Evolutionary conservation across 2,329 filamentous ascomycete species (phyloP).

Genomic region (Diplocarpon rosae): DNA sequence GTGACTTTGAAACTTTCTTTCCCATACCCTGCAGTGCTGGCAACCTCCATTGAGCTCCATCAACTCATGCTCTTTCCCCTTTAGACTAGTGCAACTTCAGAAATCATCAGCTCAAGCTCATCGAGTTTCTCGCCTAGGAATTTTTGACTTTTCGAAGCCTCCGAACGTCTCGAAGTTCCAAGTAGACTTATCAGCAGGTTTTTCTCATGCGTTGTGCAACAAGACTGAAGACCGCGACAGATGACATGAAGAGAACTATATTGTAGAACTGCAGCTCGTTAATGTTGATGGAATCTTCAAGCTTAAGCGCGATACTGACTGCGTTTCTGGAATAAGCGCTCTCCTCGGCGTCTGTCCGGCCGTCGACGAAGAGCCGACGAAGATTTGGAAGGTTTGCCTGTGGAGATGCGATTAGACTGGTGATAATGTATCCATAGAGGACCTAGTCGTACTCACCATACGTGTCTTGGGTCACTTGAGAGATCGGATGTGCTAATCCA

Average conservation of each 20-base stretch:
- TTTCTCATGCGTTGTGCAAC: slow-evolving; percentile 69
- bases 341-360: slow-evolving; percentile 85
- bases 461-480: too few species aligned
- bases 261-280: slow-evolving; percentile 73
- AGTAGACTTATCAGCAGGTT: slow-evolving; percentile 8
- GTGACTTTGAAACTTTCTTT: too few species aligned
- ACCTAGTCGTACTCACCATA: too few species aligned
- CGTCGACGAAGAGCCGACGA: slow-evolving; percentile 91
- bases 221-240: slow-evolving; percentile 86
- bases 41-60: too few species aligned
- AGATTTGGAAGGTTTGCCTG: slow-evolving; percentile 78
- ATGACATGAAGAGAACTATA: slow-evolving; percentile 90
- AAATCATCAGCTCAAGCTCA: too few species aligned
- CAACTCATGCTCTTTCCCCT: too few species aligned
- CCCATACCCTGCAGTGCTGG: too few species aligned
- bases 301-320: slow-evolving; percentile 40
- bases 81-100: too few species aligned
- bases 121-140: too few species aligned
- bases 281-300: slow-evolving; percentile 6
- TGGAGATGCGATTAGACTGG: slow-evolving; percentile 19
- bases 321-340: slow-evolving; percentile 88
- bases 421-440: neutral
- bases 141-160: neutral
- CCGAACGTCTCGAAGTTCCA: neutral
- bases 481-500: too few species aligned